A percentile compares a stretch with the other conserved stretches of the same genome.
Evolutionary conservation across 2,329 filamentous ascomycete species (phyloP).

Genomic region (Aaosphaeria pasadenensis): DNA sequence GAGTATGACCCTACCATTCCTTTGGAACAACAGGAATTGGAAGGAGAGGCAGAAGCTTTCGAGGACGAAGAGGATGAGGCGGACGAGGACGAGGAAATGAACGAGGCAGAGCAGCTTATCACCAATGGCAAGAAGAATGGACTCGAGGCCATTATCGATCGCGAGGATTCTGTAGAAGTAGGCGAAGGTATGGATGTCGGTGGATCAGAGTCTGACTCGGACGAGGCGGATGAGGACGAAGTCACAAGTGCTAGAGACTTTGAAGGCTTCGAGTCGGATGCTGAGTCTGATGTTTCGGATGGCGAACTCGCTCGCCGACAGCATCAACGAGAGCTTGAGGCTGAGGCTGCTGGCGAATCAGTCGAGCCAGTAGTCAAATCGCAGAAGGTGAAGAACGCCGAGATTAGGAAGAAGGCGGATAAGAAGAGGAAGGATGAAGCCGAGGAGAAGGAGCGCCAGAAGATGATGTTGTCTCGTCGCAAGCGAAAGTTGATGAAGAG

Average conservation of each 20-base stretch:
- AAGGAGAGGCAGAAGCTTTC: constrained; percentile 75
- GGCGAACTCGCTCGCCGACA: constrained; percentile 61
- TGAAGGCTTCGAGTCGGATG: constrained; percentile 49
- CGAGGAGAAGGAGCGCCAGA: constrained; percentile 86
- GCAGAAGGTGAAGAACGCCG: constrained; percentile 60
- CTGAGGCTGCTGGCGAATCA: constrained; percentile 74
- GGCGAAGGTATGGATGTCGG: constrained; percentile 49
- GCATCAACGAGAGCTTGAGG: constrained; percentile 88
- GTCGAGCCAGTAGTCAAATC: constrained; percentile 36
- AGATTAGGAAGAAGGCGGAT: constrained; percentile 64
- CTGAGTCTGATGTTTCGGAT: constrained; percentile 50
- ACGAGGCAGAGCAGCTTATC: constrained; percentile 29
- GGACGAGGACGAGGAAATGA: constrained; percentile 41
- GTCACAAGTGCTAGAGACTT: constrained; percentile 44
- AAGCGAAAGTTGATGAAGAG: constrained; percentile 97
- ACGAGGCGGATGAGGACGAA: constrained; percentile 46
- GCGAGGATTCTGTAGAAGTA: constrained; percentile 45
- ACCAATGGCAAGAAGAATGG: constrained; percentile 23
- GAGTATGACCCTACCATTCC: constrained; percentile 88
- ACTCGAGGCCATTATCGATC: constrained; percentile 30
- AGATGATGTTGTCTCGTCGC: constrained; percentile 98
- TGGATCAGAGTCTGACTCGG: constrained; percentile 45
- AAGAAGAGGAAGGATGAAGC: constrained; percentile 63
- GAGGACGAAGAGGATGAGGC: constrained; percentile 51
- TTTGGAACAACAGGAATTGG: constrained; percentile 82